These are phyloP conservation scores for Aspergillus luchuensis DNA, from an alignment of 2,329 filamentous ascomycete species.

Conservation along the genomic window DNA sequence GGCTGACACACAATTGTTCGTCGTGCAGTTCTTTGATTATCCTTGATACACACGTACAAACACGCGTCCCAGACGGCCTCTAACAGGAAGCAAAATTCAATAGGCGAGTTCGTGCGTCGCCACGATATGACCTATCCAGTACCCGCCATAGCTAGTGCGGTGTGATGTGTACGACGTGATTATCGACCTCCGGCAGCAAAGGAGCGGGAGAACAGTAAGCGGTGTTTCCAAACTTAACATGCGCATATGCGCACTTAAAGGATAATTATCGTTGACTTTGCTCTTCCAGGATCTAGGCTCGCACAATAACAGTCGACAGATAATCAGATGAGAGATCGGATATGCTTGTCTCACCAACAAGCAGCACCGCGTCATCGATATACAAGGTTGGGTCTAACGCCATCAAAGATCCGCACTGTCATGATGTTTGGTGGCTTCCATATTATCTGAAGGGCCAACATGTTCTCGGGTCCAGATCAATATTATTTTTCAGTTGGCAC, in stretches of 20 bases:
- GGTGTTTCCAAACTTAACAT: background rate
- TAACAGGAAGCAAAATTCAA: background rate
- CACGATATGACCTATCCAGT: background rate
- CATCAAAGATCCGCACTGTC: background rate
- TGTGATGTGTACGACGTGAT: background rate
- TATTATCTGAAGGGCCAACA: background rate
- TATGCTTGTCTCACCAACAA: background rate
- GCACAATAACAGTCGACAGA: background rate
- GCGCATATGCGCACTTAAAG: background rate
- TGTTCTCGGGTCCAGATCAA: slow-evolving; percentile 6
- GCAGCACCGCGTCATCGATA: background rate
- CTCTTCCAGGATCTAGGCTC: background rate
- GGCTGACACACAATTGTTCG: background rate
- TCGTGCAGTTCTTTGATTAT: background rate
- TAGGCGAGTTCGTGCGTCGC: background rate
- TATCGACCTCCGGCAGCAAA: background rate
- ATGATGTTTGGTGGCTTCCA: background rate
- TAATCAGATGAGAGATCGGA: background rate
- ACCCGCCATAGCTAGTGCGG: background rate
- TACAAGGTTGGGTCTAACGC: background rate
- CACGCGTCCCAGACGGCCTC: background rate
- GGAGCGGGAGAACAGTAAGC: background rate
- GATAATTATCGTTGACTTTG: background rate
- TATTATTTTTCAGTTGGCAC: background rate
- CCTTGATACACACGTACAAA: background rate